Evolutionary conservation across 352 stramenopile genomes (phyloP), one percentile per base, ranked within the genome.

Genomic region (Peronospora tabacina): DNA sequence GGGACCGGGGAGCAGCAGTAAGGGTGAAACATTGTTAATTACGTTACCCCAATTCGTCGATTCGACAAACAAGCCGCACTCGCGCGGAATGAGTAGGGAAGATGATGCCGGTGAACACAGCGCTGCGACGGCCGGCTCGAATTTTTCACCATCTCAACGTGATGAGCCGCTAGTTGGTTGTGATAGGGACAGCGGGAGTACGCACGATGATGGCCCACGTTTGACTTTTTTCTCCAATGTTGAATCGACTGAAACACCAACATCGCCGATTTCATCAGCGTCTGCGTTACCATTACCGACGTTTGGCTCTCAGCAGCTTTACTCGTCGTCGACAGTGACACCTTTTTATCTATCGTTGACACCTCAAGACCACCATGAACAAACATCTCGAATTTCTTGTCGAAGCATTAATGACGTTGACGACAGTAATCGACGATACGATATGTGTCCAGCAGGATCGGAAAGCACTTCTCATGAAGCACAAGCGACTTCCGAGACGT

Each of bases 331-430:
- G 7, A 49, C 52, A 19, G 55, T 57, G 15, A 65, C 56, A 24
- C 63, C 72, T 2, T 75, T 85, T 42, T 90, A 79, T n/a, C 37
- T 86, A 19, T 79, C 66, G 11, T 58, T 87, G 42, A 58, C 61
- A 8, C 57, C 65, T 29, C 55, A 39, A 26, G 63, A 72, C 16
- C 47, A 65, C 26, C 42, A 50, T 33, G 10, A 30, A 20, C 37
- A 46, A 35, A 11, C 48, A 44, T 32, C 42, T n/a, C 32, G 42
- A 39, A 32, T 33, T 54, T 17, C 44, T 38, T 53, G 49, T 41
- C 49, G 44, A 52, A 33, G 35, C 24, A 20, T 52, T 42, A 51
- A 66, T 24, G 64, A 64, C 10, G 43, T 63, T 11, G 38, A 58
- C 0, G 49, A 41, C n/a, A 39, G 46, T 40, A 26, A 61, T 15